A percentile compares a stretch with the other conserved stretches of the same genome.
These are phyloP conservation scores for Suhomyces xylopsoci DNA, from an alignment of 805 yeast genomes.

Conservation along the genomic window DNA sequence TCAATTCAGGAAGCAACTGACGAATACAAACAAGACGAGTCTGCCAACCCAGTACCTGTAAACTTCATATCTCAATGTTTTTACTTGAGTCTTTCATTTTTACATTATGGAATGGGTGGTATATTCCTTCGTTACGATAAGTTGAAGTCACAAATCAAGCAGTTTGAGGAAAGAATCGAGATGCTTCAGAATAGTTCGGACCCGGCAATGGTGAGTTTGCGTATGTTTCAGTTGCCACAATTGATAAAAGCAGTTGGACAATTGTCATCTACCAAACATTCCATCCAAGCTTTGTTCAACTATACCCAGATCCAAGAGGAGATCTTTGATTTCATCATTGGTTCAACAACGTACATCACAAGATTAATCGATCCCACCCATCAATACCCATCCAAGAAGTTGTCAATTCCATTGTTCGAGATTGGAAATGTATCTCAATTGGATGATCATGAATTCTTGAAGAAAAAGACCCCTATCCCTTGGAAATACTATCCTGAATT, in stretches of 20 bases:
- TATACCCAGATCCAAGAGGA: constrained; percentile 58
- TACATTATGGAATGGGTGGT: constrained; percentile 91
- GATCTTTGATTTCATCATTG: constrained; percentile 73
- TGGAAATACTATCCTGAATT: constrained; percentile 86
- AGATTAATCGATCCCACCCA: constrained; percentile 73
- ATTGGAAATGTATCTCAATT: constrained; percentile 61
- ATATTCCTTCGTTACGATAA: constrained; percentile 54
- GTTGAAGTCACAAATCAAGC: constrained; percentile 46
- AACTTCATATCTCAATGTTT: constrained; percentile 94
- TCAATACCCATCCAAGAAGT: constrained; percentile 49
- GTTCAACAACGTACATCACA: constrained; percentile 68
- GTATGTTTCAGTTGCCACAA: constrained; percentile 46
- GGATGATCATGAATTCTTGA: constrained; percentile 70
- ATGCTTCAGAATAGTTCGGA: constrained; percentile 38
- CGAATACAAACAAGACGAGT: constrained; percentile 41
- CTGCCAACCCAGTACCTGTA: constrained; percentile 22
- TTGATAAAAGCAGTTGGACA: constrained; percentile 36
- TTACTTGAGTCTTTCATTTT: constrained; percentile 69
- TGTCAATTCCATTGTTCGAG: constrained; percentile 54
- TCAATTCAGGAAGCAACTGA: constrained; percentile 67
- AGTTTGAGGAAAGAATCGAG: constrained; percentile 47
- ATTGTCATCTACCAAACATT: constrained; percentile 46
- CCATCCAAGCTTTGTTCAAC: constrained; percentile 61
- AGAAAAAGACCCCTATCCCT: constrained; percentile 65
- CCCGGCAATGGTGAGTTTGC: constrained; percentile 20